Evolutionary conservation across 2,329 filamentous ascomycete species (phyloP).

Genomic region (Fusarium sp.): DNA sequence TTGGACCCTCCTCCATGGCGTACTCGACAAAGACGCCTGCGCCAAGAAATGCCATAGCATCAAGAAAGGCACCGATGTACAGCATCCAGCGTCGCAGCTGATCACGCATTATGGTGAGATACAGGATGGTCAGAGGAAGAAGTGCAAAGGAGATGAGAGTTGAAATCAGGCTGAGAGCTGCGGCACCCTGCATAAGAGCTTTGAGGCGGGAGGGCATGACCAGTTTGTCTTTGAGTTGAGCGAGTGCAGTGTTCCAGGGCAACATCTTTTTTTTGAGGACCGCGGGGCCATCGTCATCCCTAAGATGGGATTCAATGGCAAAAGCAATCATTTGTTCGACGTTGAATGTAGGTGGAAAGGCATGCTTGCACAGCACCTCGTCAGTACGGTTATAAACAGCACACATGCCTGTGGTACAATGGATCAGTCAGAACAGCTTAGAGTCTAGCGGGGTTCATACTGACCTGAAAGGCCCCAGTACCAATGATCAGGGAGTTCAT

Average conservation of each 20-base stretch:
- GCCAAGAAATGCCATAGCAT: neutral
- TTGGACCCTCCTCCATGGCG: slow-evolving; percentile 1
- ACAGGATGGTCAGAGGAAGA: neutral
- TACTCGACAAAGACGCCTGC: neutral
- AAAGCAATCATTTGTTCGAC: neutral
- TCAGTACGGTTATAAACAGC: neutral
- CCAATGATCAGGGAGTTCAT: neutral
- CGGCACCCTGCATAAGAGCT: neutral
- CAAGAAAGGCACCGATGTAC: neutral
- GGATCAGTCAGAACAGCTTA: fast-evolving
- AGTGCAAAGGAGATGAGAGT: neutral
- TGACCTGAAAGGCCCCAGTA: slow-evolving; percentile 2
- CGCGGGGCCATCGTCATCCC: fast-evolving
- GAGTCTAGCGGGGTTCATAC: fast-evolving
- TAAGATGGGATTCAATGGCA: neutral
- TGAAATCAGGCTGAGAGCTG: neutral
- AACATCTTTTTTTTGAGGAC: neutral
- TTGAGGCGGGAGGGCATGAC: neutral
- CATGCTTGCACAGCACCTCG: neutral
- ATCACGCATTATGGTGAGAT: neutral
- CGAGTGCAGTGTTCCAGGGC: neutral
- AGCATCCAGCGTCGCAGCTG: neutral
- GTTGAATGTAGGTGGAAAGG: neutral
- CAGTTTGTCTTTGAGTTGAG: neutral
- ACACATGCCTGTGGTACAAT: neutral